Evolutionary conservation across 768 basidiomycete species (phyloP), one percentile per base, ranked within the genome.

Genomic region (Lactarius quietus): DNA sequence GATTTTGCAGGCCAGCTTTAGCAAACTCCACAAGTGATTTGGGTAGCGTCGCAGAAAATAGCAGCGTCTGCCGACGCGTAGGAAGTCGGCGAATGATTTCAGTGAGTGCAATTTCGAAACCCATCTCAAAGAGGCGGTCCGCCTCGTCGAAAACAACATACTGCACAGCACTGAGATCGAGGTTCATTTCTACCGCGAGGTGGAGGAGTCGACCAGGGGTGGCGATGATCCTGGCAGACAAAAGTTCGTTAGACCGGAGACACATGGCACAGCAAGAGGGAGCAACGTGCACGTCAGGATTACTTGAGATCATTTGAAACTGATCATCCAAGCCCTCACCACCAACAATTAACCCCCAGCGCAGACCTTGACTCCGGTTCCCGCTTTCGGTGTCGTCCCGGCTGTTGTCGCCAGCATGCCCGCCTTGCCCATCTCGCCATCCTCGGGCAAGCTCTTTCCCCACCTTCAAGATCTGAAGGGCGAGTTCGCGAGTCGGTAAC

Each of bases 151-250:
- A 98, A 28, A 98, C 92, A 66, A 95, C 86, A 65, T 92, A 93
- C 76, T 95, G 87, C 6, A 95, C 81, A 0, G 90, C 88, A 58
- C 89, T 86, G 31, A 99, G 80, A 73, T 96, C 93, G 57, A 97
- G 79, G 67, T 90, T 91, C 96, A 98, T 98, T 78, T 99, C 97
- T 57, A 98, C 92, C 59, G 92, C 83, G 28, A 99, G 83, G 78
- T 99, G 97, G n/a, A 99, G 85, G 38, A 99, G 81, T 68, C 97
- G 94, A 65, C 97, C 97, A 20, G 97, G 97, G 14, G 97, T 99
- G 28, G 97, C 96, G 69, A 99, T 96, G 68, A 99, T 91, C 23
- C 95, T 98, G 70, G 8, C 9, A 33, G 1, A 38, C 2, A 20
- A 70, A 61, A 69, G 60, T 35, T 26, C 57, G 54, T 12, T 52